Evolutionary conservation across 345 rosid genomes (phyloP), one percentile per base, ranked within the genome.

Genomic region (Erysimum cheiranthoides): DNA sequence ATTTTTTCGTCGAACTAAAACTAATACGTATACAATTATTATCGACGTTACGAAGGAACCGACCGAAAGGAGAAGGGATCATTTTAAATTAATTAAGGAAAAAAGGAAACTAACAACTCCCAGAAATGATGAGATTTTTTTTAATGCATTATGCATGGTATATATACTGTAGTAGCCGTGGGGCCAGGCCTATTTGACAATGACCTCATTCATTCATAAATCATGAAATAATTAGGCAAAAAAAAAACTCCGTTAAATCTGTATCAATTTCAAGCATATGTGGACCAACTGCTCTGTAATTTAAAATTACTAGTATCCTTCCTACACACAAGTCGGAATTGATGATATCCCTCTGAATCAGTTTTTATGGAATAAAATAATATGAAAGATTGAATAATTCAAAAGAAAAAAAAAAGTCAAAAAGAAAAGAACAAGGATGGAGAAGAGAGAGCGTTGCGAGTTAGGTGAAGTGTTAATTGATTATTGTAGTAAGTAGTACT

Each of bases 401-500:
- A 18, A 66, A 2, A 43, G 25, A 36, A 14, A 47, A 43, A 34
- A 61, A 52, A 36, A 60, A 10, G 65, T 65, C 59, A 66, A 66
- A 46, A 74, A 21, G 73, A 67, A 67, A 50, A 58, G 61, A 66
- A 57, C 61, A 67, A 74, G 47, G 62, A 36, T 25, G 60, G 68
- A 6, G 46, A 16, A 9, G 7, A 36, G 49, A 60, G 42, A 70
- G 50, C 63, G 79, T 76, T 68, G 64, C 18, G 74, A 61, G 53
- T 77, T 70, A 70, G 80, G 80, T 77, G 59, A 63, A 77, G 38
- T 16, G 57, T 76, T 62, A 5, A 36, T 43, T 65, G 28, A 45
- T 56, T 54, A 53, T 39, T 10, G n/a, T 36, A 21, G 25, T 21
- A 21, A 21, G 25, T 21, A 21, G 25, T 1, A 21, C 1, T 21